Evolutionary conservation across 305 asterid species (phyloP).

Genomic region (Solanum aculeatissimum): DNA sequence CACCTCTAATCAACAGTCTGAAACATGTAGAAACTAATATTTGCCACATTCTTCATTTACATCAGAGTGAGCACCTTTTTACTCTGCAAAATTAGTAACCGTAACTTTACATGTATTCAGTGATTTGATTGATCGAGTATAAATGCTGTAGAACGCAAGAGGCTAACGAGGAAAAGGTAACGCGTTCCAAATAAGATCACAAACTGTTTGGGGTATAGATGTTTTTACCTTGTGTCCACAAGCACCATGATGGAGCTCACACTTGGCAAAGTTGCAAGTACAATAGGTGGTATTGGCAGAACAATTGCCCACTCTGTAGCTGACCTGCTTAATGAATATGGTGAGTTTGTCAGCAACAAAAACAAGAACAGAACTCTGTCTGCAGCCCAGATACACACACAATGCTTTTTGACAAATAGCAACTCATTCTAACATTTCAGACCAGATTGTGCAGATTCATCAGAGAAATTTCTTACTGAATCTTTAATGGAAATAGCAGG

Average conservation of each 20-base stretch:
- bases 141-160: background rate
- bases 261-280: background rate
- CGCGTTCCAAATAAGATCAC: background rate
- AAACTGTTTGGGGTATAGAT: background rate
- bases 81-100: background rate
- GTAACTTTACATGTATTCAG: background rate
- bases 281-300: background rate
- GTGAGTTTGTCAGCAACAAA: background rate
- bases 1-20: no score
- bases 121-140: background rate
- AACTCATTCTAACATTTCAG: background rate
- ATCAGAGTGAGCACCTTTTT: background rate
- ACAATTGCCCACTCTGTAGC: background rate
- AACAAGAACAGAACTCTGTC: background rate
- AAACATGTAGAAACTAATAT: background rate
- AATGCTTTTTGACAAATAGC: background rate
- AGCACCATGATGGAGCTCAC: background rate
- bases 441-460: background rate
- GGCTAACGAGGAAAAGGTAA: background rate
- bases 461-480: background rate
- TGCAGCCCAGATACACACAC: background rate
- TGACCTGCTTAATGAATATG: background rate
- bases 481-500: background rate
- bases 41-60: background rate
- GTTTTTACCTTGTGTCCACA: background rate